Percentiles rank a stretch among this genome's conserved stretches.
These are phyloP conservation scores for Lineolata rhizophorae DNA, from an alignment of 495 filamentous ascomycete genomes.

Conservation along the genomic window DNA sequence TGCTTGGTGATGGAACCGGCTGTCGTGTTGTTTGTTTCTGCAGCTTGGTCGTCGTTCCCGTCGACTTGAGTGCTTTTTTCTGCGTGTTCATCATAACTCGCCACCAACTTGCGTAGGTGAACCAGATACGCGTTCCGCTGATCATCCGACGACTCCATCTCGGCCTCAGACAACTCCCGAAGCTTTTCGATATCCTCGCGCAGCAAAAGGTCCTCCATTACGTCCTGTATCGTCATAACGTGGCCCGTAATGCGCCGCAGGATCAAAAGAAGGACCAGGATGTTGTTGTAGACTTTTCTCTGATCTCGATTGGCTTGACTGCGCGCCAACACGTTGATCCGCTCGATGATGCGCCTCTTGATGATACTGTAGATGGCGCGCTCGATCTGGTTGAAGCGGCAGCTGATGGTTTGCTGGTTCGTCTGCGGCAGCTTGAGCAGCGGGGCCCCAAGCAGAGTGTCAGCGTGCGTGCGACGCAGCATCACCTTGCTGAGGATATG, in stretches of 20 bases:
- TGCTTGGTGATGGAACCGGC: no score
- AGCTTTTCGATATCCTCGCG: slow-evolving; percentile 19
- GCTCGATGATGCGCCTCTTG: slow-evolving; percentile 13
- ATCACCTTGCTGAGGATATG: slow-evolving; percentile 22
- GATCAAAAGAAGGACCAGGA: slow-evolving; percentile 21
- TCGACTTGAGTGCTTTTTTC: no score
- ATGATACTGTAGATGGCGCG: slow-evolving; percentile 26
- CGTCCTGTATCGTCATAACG: slow-evolving; percentile 24
- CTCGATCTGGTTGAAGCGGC: slow-evolving; percentile 27
- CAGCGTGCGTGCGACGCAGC: slow-evolving; percentile 28
- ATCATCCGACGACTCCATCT: slow-evolving; percentile 2
- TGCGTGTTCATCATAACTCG: no score
- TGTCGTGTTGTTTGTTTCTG: no score
- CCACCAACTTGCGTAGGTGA: slow-evolving; percentile 12
- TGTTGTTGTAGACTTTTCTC: slow-evolving; percentile 12
- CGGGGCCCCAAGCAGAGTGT: slow-evolving; percentile 28
- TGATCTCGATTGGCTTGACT: slow-evolving; percentile 9
- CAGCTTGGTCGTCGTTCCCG: no score
- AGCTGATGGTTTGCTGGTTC: slow-evolving; percentile 13
- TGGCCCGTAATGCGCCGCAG: slow-evolving; percentile 32
- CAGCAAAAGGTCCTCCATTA: slow-evolving; percentile 23
- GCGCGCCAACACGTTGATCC: slow-evolving; percentile 18
- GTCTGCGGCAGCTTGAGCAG: slow-evolving; percentile 31
- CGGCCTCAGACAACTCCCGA: slow-evolving; percentile 7
- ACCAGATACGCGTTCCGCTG: slow-evolving; percentile 4